Base-by-base conservation (phyloP, 352 stramenopile species). In the Phytophthora fragariaefolia region DNA sequence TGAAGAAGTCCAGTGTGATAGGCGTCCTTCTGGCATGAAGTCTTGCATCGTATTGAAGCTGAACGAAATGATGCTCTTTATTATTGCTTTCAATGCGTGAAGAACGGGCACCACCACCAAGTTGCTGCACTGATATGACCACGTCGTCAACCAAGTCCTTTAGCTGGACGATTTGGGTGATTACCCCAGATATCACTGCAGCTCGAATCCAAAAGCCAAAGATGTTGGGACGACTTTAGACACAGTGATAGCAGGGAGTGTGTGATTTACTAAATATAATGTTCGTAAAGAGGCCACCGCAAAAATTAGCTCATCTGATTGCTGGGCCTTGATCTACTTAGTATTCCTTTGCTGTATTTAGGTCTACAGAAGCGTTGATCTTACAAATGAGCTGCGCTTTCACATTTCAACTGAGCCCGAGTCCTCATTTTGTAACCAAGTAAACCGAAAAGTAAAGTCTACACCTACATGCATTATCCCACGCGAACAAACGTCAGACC, bases 1-100 rank as follows among this genome's bases (percentile, higher is more conserved):
- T 73, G 26, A 62, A 63, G n/a, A 50, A 64, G 20, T 64, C 59
- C 4, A 69, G 47, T 2, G 20, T 66, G 46, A 74, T 24, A 63
- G 65, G 24, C 60, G 55, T 3, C 51, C 22, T 13, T 61, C 48
- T 2, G 66, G 66, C 24, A 70, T 58, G 15, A 63, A 22, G 22
- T 70, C 60, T 1, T 70, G 22, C 26, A 67, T 59, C 23, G 53
- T 24, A 9, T 17, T 12, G 22, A 62, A 57, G 27, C 42, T 56
- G 6, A 45, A 36, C 1, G 67, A 32, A 12, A 67, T 47, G 36
- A 66, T 34, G 20, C 64, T 66, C 12, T 59, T 63, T 43, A 64
- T 64, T 3, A 63, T 2, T 0, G 63, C 9, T 18, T 69, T 66
- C 4, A 75, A n/a, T 6, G 63, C 24, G 3, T 61, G 57, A 9